phyloP scores from a whole-genome alignment of 768 basidiomycete species.

The Lactifluus subvellereus region DNA sequence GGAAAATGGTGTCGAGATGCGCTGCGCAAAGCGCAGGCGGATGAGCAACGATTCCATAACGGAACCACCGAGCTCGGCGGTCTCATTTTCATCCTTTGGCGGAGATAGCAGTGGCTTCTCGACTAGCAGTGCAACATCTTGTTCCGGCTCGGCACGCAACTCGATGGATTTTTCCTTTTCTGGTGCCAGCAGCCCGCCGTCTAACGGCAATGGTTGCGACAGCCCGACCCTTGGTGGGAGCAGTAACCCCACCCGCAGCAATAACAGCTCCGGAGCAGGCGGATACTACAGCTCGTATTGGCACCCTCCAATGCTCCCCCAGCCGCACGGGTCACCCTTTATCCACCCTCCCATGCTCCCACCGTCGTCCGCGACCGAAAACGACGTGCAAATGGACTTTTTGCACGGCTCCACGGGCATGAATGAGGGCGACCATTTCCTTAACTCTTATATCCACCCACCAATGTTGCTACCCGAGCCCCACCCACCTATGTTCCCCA shows the following conservation, averaged over 20 bases:
- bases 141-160: conserved; percentile 52
- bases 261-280: conserved; percentile 24
- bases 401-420: conserved; percentile 56
- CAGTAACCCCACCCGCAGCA: background rate
- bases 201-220: conserved; percentile 34
- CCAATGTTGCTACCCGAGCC: conserved; percentile 47
- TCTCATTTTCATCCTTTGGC: conserved; percentile 46
- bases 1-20: conserved; percentile 32
- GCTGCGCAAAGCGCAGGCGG: conserved; percentile 60
- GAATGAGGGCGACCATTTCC: conserved; percentile 58
- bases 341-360: conserved; percentile 71
- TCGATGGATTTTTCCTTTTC: conserved; percentile 64
- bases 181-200: conserved; percentile 39
- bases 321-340: conserved; percentile 45
- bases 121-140: conserved; percentile 42
- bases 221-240: conserved; percentile 3
- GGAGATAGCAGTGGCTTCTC: conserved; percentile 41
- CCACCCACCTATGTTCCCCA: conserved; percentile 36
- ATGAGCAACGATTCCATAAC: conserved; percentile 58
- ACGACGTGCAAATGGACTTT: conserved; percentile 69
- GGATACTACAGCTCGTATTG: conserved; percentile 55
- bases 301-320: conserved; percentile 70
- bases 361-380: conserved; percentile 25
- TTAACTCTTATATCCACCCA: conserved; percentile 48
- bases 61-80: conserved; percentile 54